Evolutionary conservation across 164 flowering plant species (phyloP).

Genomic region (Umbellularia californica): DNA sequence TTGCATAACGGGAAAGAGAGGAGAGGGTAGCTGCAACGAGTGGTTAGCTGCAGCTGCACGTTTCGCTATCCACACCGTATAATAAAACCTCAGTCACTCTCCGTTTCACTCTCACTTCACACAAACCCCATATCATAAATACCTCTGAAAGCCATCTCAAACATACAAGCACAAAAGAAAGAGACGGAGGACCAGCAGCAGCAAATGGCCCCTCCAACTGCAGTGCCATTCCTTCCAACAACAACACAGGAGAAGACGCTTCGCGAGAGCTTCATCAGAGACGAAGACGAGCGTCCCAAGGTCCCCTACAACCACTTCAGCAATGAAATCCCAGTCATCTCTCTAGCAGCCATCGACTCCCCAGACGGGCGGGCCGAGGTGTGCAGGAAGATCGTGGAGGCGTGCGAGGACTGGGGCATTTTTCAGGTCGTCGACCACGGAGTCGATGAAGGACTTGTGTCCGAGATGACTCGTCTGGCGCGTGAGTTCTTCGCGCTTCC

Average conservation of each 20-base stretch:
- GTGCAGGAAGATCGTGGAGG: slow-evolving; percentile 53
- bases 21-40: too few relatives aligned
- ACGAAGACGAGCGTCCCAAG: slow-evolving; percentile 82
- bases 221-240: slow-evolving; percentile 5
- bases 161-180: too few relatives aligned
- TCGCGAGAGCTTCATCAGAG: slow-evolving; percentile 52
- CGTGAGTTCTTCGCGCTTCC: slow-evolving; percentile 66
- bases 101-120: too few relatives aligned
- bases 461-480: slow-evolving; percentile 60
- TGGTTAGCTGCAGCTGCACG: too few relatives aligned
- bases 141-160: too few relatives aligned
- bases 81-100: too few relatives aligned
- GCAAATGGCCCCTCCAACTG: neutral
- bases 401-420: slow-evolving; percentile 84
- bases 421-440: slow-evolving; percentile 84
- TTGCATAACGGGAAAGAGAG: too few relatives aligned
- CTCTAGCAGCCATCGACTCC: slow-evolving; percentile 60
- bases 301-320: slow-evolving; percentile 71
- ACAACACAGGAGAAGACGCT: slow-evolving; percentile 40
- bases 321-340: slow-evolving; percentile 63
- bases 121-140: too few relatives aligned
- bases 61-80: too few relatives aligned
- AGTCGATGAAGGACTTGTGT: slow-evolving; percentile 41
- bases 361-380: slow-evolving; percentile 37
- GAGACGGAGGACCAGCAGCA: too few relatives aligned